These are phyloP conservation scores for Populus tremula DNA, from an alignment of 345 rosid species.

Conservation along the genomic window DNA sequence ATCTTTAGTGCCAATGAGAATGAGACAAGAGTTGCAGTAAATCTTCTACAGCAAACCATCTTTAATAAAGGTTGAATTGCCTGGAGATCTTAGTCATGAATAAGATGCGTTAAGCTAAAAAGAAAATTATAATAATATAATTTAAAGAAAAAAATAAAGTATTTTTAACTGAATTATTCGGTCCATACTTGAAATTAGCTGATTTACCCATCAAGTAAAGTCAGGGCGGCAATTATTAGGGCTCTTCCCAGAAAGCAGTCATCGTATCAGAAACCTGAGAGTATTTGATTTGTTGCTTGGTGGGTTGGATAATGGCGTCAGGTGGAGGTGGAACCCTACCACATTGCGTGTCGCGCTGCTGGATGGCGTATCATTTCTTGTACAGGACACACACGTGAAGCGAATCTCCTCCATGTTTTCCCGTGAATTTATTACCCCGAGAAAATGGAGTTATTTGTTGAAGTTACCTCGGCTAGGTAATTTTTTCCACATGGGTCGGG, in stretches of 20 bases:
- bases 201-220: too few species aligned
- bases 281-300: not conserved
- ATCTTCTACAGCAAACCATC: too few species aligned
- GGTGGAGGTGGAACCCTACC: not conserved
- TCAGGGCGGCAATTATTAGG: not conserved
- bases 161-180: too few species aligned
- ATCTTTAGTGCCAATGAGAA: too few species aligned
- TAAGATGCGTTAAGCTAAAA: too few species aligned
- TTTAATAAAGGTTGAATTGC: too few species aligned
- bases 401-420: not conserved
- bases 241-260: not conserved
- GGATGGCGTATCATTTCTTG: not conserved
- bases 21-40: too few species aligned
- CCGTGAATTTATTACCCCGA: not conserved
- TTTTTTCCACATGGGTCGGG: not conserved
- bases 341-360: not conserved
- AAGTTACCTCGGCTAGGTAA: not conserved
- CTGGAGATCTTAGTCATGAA: too few species aligned
- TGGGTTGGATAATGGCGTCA: not conserved
- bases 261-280: not conserved
- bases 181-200: too few species aligned
- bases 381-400: not conserved
- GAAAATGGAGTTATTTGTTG: not conserved
- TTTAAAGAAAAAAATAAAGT: too few species aligned
- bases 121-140: too few species aligned